Conservation (phyloP, 169 alveolate genomes). For the Plasmodium reichenowi region DNA sequence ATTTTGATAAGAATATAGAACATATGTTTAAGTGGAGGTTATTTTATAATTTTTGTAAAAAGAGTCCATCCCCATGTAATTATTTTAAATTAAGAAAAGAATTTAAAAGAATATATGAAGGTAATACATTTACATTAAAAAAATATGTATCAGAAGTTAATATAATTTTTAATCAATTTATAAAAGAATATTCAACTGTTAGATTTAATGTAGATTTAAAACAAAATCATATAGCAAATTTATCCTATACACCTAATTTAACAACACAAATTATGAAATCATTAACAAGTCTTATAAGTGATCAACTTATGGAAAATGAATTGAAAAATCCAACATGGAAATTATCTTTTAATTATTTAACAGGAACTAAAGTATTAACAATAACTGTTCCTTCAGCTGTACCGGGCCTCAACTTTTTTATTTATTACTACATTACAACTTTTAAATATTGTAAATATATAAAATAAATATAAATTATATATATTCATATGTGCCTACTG, state of each 20-base stretch:
- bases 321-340: constrained; percentile 30
- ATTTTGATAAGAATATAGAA: constrained; percentile 19
- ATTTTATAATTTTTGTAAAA: constrained; percentile 12
- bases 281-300: background rate
- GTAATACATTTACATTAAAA: constrained; percentile 25
- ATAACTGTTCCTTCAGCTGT: constrained; percentile 17
- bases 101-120: constrained; percentile 22
- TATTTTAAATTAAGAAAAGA: constrained; percentile 12
- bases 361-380: constrained; percentile 28
- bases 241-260: constrained; percentile 6
- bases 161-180: constrained; percentile 22
- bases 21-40: constrained; percentile 51
- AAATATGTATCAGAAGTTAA: constrained; percentile 29
- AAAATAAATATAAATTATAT: too few relatives aligned
- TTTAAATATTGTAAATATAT: constrained; percentile 28
- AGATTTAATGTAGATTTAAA: constrained; percentile 2
- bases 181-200: background rate
- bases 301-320: background rate
- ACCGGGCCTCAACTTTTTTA: constrained; percentile 21
- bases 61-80: background rate
- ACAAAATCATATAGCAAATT: background rate
- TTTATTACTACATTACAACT: constrained; percentile 23
- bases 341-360: constrained; percentile 34
- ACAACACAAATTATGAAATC: constrained; percentile 16
- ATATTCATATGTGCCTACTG: constrained; percentile 16